phyloP scores from a whole-genome alignment of 1,139 yeast species.

The Candida gigantensis region DNA sequence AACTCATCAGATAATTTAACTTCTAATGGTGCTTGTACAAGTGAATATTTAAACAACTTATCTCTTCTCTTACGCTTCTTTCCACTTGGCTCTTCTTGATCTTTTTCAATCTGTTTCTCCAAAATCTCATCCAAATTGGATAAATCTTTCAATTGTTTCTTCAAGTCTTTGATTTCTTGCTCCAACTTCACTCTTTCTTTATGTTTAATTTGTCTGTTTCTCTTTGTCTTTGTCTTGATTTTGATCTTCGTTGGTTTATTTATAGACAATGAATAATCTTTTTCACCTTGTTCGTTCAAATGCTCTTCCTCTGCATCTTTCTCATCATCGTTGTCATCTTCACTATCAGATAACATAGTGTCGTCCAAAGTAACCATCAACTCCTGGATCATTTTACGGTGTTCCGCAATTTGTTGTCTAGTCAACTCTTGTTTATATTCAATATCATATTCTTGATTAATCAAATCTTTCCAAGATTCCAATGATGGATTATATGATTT shows the following conservation, averaged over 20 bases:
- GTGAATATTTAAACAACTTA: constrained; percentile 55
- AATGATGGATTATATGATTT: constrained; percentile 91
- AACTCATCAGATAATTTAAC: constrained; percentile 89
- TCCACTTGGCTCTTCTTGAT: constrained; percentile 17
- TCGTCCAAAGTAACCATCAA: constrained; percentile 37
- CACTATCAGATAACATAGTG: constrained; percentile 16
- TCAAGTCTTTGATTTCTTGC: constrained; percentile 56
- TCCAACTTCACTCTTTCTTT: constrained; percentile 60
- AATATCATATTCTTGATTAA: constrained; percentile 62
- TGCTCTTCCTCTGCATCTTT: constrained; percentile 41
- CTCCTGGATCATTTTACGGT: constrained; percentile 62
- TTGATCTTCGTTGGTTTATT: constrained; percentile 70
- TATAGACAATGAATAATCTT: constrained; percentile 54
- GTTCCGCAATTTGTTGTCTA: constrained; percentile 58
- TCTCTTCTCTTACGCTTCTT: constrained; percentile 26
- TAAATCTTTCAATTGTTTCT: constrained; percentile 57
- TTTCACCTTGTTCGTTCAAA: constrained; percentile 26
- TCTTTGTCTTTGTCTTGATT: constrained; percentile 74
- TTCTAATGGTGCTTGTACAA: constrained; percentile 69
- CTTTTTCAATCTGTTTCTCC: constrained; percentile 33
- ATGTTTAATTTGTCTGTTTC: constrained; percentile 71
- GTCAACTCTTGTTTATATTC: constrained; percentile 71
- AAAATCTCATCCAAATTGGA: constrained; percentile 55
- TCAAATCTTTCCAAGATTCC: constrained; percentile 77
- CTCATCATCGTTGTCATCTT: constrained; percentile 56